Percentiles rank a stretch among this genome's conserved stretches.
phyloP scores from a whole-genome alignment of 306 rosid genomes.

The Prunus persica region DNA sequence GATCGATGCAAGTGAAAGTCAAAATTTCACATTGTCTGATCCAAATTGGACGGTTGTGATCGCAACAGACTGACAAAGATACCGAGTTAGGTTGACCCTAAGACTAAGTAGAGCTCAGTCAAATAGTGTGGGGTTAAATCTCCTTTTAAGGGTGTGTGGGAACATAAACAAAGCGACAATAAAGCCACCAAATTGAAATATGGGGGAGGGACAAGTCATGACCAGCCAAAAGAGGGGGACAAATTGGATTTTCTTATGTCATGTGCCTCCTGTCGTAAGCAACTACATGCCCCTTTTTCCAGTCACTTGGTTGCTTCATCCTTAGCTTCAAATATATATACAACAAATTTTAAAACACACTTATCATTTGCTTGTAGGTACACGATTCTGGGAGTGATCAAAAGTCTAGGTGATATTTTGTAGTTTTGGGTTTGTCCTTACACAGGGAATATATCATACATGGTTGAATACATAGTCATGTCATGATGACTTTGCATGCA shows the following conservation, averaged over 20 bases:
- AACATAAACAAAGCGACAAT: conserved; percentile 57
- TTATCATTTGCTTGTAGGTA: conserved; percentile 20
- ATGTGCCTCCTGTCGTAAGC: conserved; percentile 44
- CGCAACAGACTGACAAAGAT: conserved; percentile 65
- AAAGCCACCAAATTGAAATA: conserved; percentile 50
- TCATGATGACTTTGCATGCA: too few species aligned
- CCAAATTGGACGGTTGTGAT: conserved; percentile 71
- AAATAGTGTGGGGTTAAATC: conserved; percentile 28
- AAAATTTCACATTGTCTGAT: conserved; percentile 72
- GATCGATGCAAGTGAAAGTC: conserved; percentile 61
- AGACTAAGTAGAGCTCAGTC: conserved; percentile 11
- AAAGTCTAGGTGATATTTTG: conserved; percentile 17
- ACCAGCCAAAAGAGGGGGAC: conserved; percentile 42
- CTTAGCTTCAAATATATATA: conserved; percentile 6
- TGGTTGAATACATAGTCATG: background rate
- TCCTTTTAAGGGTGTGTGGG: conserved; percentile 55
- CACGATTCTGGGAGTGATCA: conserved; percentile 18
- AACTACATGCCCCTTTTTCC: conserved; percentile 11
- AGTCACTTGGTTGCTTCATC: conserved; percentile 23
- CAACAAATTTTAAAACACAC: conserved; percentile 17
- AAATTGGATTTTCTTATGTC: conserved; percentile 54
- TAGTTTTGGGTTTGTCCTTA: conserved; percentile 25
- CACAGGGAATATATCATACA: background rate
- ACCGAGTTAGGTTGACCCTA: conserved; percentile 59
- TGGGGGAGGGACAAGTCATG: conserved; percentile 49